phyloP scores from a whole-genome alignment of 768 basidiomycete species.

The Ephemerocybe angulata region DNA sequence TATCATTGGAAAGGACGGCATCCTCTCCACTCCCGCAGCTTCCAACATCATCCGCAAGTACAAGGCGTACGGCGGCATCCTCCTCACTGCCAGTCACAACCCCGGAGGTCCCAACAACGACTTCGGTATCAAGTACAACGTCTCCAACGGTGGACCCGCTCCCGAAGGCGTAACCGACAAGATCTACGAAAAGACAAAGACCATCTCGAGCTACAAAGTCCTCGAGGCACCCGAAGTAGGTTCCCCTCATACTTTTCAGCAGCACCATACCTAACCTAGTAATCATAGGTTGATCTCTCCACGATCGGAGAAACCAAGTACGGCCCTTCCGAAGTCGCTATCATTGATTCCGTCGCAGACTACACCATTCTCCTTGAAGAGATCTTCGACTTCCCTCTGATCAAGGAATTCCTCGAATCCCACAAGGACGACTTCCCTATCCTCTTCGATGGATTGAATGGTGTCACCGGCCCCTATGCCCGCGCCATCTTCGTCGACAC shows the following conservation, averaged over 20 bases:
- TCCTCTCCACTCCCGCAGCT: constrained; percentile 95
- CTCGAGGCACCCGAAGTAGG: constrained; percentile 74
- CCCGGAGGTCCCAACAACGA: constrained; percentile 98
- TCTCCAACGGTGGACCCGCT: constrained; percentile 95
- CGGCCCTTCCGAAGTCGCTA: constrained; percentile 79
- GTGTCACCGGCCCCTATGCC: constrained; percentile 97
- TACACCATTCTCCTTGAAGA: constrained; percentile 78
- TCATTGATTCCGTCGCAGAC: constrained; percentile 93
- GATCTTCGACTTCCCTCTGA: constrained; percentile 93
- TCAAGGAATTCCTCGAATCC: constrained; percentile 79
- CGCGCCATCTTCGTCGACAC: constrained; percentile 79
- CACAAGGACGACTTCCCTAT: constrained; percentile 73
- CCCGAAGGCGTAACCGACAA: constrained; percentile 95
- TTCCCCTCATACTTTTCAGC: constrained; percentile 9
- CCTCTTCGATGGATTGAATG: constrained; percentile 93
- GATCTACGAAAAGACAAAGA: constrained; percentile 90
- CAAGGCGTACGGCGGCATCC: constrained; percentile 94
- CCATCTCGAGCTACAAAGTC: constrained; percentile 79
- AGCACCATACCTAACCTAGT: constrained; percentile 3
- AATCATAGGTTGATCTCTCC: constrained; percentile 70
- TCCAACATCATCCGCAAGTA: constrained; percentile 95
- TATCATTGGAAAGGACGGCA: constrained; percentile 87
- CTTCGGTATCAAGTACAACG: constrained; percentile 99
- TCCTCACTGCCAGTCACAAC: constrained; percentile 96
- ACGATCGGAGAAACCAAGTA: constrained; percentile 76